phyloP scores from a whole-genome alignment of 768 basidiomycete species.

The Lactarius sp. region DNA sequence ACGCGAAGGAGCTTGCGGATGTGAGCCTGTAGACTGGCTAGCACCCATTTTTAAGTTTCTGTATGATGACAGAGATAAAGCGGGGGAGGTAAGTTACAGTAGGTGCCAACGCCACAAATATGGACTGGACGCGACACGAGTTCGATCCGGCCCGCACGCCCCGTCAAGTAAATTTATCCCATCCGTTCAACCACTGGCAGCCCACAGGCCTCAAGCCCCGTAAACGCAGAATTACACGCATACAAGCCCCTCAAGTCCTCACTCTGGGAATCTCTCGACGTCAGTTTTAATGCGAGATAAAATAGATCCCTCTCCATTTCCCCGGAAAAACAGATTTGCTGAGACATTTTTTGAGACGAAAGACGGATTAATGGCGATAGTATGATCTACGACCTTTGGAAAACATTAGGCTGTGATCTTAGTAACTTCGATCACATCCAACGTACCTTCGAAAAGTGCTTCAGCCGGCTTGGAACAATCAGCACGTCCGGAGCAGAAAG shows the following conservation, averaged over 20 bases:
- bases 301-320: conserved; percentile 10
- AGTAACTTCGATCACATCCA: conserved; percentile 36
- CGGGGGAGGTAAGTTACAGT: not conserved
- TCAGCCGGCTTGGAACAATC: conserved; percentile 81
- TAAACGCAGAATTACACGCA: no score
- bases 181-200: no score
- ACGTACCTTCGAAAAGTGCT: conserved; percentile 83
- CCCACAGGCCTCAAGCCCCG: no score
- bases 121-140: no score
- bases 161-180: not conserved
- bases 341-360: conserved; percentile 60
- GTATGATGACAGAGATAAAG: not conserved
- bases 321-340: conserved; percentile 36
- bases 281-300: conserved; percentile 20
- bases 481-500: conserved; percentile 73
- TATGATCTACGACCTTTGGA: conserved; percentile 75
- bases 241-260: not conserved
- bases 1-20: conserved; percentile 46
- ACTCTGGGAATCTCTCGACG: conserved; percentile 16
- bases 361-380: conserved; percentile 82
- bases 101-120: no score
- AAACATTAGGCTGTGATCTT: conserved; percentile 36
- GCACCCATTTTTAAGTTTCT: conserved; percentile 59
- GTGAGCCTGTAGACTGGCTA: conserved; percentile 54
- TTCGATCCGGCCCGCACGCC: not conserved